Evolutionary conservation across 495 filamentous ascomycete genomes (phyloP).

Genomic region (Annulohypoxylon moriforme): DNA sequence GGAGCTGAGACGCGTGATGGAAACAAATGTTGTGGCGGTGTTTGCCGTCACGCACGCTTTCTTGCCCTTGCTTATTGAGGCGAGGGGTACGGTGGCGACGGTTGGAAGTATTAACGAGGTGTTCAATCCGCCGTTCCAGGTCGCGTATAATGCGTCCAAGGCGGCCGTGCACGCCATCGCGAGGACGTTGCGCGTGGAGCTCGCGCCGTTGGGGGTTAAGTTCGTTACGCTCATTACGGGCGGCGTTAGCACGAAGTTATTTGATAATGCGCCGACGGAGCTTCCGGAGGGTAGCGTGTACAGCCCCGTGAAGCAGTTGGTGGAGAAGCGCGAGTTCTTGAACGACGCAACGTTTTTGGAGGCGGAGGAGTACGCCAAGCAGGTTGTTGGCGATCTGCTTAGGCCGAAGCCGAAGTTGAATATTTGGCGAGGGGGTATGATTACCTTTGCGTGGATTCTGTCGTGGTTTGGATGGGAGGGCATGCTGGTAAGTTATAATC

Average conservation of each 20-base stretch:
- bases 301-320: slow-evolving; percentile 13
- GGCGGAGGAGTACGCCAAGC: slow-evolving; percentile 46
- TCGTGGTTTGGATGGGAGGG: slow-evolving; percentile 39
- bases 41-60: slow-evolving; percentile 67
- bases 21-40: slow-evolving; percentile 65
- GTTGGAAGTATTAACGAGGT: slow-evolving; percentile 63
- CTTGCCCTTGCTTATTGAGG: slow-evolving; percentile 59
- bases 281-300: slow-evolving; percentile 41
- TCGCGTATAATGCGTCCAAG: slow-evolving; percentile 66
- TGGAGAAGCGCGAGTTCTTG: slow-evolving; percentile 41
- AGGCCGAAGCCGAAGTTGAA: slow-evolving; percentile 39
- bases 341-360: slow-evolving; percentile 31
- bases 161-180: slow-evolving; percentile 60
- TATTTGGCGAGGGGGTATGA: slow-evolving; percentile 51
- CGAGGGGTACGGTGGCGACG: slow-evolving; percentile 61
- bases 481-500: slow-evolving; percentile 39
- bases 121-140: slow-evolving; percentile 56
- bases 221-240: slow-evolving; percentile 50
- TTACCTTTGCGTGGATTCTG: slow-evolving; percentile 43
- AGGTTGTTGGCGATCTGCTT: slow-evolving; percentile 47
- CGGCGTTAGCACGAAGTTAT: slow-evolving; percentile 40
- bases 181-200: slow-evolving; percentile 61
- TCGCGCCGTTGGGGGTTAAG: slow-evolving; percentile 62
- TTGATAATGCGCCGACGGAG: slow-evolving; percentile 42
- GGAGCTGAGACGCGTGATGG: slow-evolving; percentile 57